Percentiles rank a stretch among this genome's conserved stretches.
Evolutionary conservation across 768 basidiomycete species (phyloP).

Genomic region (Clitopilus hobsonii): DNA sequence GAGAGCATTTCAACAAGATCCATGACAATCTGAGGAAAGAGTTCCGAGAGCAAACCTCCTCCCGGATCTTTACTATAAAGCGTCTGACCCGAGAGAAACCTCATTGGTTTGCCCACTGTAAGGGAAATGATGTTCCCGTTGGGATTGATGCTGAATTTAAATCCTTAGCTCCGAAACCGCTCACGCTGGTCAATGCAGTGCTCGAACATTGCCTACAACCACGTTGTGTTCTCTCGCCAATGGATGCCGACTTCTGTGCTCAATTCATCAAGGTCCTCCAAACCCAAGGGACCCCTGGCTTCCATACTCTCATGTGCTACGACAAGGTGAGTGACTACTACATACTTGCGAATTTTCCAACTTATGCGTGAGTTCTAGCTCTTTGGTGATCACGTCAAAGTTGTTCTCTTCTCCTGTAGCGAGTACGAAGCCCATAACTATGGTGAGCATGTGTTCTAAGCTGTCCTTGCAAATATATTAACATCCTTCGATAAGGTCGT

Average conservation of each 20-base stretch:
- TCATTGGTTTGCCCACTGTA: conserved; percentile 78
- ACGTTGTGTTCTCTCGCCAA: conserved; percentile 87
- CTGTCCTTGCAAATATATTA: too few species aligned
- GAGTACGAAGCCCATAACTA: conserved; percentile 96
- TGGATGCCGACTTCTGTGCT: conserved; percentile 94
- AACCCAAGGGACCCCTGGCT: conserved; percentile 81
- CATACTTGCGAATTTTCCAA: neutral
- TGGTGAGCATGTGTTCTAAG: too few species aligned
- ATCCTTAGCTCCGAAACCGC: conserved; percentile 37
- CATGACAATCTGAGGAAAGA: conserved; percentile 59
- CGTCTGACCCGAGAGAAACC: conserved; percentile 73
- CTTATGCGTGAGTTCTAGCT: conserved; percentile 41
- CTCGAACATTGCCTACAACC: conserved; percentile 94
- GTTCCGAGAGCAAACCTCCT: conserved; percentile 70
- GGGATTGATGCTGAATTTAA: conserved; percentile 6
- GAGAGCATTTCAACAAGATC: conserved; percentile 64
- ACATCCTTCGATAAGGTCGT: conserved; percentile 51
- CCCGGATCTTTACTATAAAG: conserved; percentile 70
- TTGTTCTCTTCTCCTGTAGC: conserved; percentile 87
- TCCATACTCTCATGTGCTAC: conserved; percentile 81
- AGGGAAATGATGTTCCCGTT: conserved; percentile 1
- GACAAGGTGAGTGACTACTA: conserved; percentile 52
- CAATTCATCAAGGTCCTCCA: conserved; percentile 89
- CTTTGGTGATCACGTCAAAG: conserved; percentile 79
- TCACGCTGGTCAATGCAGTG: conserved; percentile 52